phyloP scores from a whole-genome alignment of 495 filamentous ascomycete species.

The Aspergillus sclerotiicarbonarius region DNA sequence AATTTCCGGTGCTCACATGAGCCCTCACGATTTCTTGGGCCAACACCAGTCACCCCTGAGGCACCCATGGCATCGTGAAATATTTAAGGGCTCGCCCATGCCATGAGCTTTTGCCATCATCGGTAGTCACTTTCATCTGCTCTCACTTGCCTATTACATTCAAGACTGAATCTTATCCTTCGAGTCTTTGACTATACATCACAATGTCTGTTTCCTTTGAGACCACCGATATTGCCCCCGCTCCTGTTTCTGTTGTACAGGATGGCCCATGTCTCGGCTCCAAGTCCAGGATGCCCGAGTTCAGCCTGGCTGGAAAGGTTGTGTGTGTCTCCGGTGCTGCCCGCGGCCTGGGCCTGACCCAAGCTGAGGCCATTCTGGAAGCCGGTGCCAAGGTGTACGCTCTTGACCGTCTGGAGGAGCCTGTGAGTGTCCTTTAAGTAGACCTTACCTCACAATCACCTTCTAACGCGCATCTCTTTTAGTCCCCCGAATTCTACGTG shows the following conservation, averaged over 20 bases:
- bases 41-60: conserved; percentile 3
- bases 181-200: not conserved
- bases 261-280: conserved; percentile 33
- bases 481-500: conserved; percentile 57
- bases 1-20: conserved; percentile 18
- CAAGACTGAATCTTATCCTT: not conserved
- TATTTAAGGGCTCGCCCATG: conserved; percentile 6
- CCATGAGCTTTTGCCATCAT: not conserved
- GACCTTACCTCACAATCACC: not conserved
- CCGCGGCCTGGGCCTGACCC: conserved; percentile 73
- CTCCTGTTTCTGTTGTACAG: conserved; percentile 15
- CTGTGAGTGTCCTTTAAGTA: conserved; percentile 27
- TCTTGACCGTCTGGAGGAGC: conserved; percentile 46
- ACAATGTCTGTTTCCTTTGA: conserved; percentile 45
- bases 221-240: conserved; percentile 29
- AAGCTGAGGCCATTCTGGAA: conserved; percentile 77
- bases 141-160: no score
- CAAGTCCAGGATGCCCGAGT: conserved; percentile 64
- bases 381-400: conserved; percentile 65
- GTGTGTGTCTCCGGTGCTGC: conserved; percentile 77
- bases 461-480: conserved; percentile 23
- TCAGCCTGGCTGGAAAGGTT: conserved; percentile 74
- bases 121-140: not conserved
- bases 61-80: conserved; percentile 13
- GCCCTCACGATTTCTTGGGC: conserved; percentile 5